phyloP scores from a whole-genome alignment of 176 grass and related monocot species.

The Phoenix roebelenii region DNA sequence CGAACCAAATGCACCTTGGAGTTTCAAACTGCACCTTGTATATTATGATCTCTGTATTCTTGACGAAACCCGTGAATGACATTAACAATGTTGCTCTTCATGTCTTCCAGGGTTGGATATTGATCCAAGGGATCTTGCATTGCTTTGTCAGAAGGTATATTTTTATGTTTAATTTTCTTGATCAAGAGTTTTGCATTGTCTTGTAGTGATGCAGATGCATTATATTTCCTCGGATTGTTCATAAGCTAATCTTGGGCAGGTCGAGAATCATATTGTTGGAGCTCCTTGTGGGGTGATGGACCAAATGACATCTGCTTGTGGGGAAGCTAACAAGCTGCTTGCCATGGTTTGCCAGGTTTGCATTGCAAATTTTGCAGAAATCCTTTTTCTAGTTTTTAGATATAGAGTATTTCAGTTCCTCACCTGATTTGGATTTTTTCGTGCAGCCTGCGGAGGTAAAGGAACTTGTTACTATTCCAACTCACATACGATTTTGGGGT shows the following conservation, averaged over 20 bases:
- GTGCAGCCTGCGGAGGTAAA: conserved; percentile 95
- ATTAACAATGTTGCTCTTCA: conserved; percentile 19
- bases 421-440: neutral
- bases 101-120: conserved; percentile 68
- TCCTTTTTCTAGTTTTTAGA: neutral
- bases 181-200: neutral
- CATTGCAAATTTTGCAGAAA: conserved; percentile 7
- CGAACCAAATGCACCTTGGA: no score
- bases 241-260: conserved; percentile 31
- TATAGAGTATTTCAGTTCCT: no score
- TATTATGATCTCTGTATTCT: no score
- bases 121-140: conserved; percentile 79
- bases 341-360: conserved; percentile 99
- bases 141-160: conserved; percentile 94
- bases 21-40: no score
- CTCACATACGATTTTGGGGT: conserved; percentile 91
- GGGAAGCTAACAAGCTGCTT: conserved; percentile 94
- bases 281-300: conserved; percentile 98
- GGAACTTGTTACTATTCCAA: conserved; percentile 87
- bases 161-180: conserved; percentile 1
- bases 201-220: no score
- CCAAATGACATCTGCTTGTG: conserved; percentile 97
- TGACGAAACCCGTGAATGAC: neutral
- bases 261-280: conserved; percentile 87
- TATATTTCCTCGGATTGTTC: neutral